Evolutionary conservation across 306 rosid species (phyloP), one percentile per base, ranked within the genome.

Genomic region (Medicago ruthenica): DNA sequence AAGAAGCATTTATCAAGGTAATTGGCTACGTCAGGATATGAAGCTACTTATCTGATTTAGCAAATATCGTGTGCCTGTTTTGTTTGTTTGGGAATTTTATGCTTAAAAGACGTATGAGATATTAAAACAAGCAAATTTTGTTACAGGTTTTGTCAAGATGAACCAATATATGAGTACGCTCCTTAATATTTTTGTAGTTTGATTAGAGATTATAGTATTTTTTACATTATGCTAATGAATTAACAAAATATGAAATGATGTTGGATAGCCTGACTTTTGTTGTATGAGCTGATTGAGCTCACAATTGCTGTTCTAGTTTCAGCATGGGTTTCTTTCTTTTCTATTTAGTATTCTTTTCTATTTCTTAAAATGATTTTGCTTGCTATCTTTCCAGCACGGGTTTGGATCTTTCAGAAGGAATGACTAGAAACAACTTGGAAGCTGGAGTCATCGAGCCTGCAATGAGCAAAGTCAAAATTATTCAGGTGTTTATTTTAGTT

Each of bases 391-490:
- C 77, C 87, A 95, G 97, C 88, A 89, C 88, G 99, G 99, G 99
- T 45, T 77, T 95, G 81, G 99, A 95, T 83, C 96, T 95, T 40
- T 20, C 66, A n/a, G 86, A 95, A 61, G 99, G 99, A 71, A 64
- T 81, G 14, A 54, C 92, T 18, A 87, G 97, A 10, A 90, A 95
- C 86, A 95, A 95, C 91, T 84, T 95, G 76, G 97, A 95, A 61
- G 97, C 99, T n/a, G 99, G 99, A 80, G 99, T 95, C 80, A 92
- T 95, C 74, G 99, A 95, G 79, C 99, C 99, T 17, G 97, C 97
- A 69, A 95, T 95, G 99, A 95, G 99, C 86, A 95, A 95, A 90
- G 89, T 95, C 57, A 95, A 95, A 87, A 92, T 95, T 81, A 88
- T 95, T 83, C 97, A 95, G 97, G 98, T 90, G 76, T 17, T 44